A percentile compares a stretch with the other conserved stretches of the same genome.
phyloP scores from a whole-genome alignment of 192 early-diverging fungal genomes.

The Linnemannia schmuckeri region DNA sequence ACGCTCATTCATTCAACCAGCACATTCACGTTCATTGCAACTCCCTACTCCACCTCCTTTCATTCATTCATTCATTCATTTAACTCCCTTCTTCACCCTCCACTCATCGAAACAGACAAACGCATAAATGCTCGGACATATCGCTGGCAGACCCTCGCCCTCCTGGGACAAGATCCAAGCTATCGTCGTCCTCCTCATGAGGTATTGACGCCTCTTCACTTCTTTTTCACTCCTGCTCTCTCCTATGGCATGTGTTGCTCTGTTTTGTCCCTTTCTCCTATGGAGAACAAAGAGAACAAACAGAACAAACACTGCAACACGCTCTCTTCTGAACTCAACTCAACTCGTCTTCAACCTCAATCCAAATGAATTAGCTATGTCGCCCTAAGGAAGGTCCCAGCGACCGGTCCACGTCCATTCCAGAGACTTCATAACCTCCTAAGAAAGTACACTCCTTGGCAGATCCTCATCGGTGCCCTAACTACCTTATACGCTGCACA shows the following conservation, averaged over 20 bases:
- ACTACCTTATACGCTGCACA: slow-evolving; percentile 48
- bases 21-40: too few relatives aligned
- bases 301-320: background rate
- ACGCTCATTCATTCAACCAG: background rate
- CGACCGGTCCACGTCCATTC: slow-evolving; percentile 39
- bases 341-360: background rate
- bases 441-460: slow-evolving; percentile 38
- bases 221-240: slow-evolving; percentile 5
- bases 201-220: slow-evolving; percentile 24
- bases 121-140: slow-evolving; percentile 87
- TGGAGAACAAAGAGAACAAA: background rate
- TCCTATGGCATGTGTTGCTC: background rate
- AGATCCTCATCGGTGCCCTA: slow-evolving; percentile 48
- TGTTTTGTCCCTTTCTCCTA: background rate
- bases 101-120: background rate
- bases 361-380: slow-evolving; percentile 10
- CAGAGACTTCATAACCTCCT: slow-evolving; percentile 27
- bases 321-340: background rate
- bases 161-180: slow-evolving; percentile 87
- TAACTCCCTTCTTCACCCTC: background rate
- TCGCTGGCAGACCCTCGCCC: slow-evolving; percentile 90
- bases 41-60: too few relatives aligned
- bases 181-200: slow-evolving; percentile 66
- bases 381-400: slow-evolving; percentile 32
- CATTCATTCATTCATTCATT: background rate